Conservation (phyloP, 1,284 basidiomycete species). For the Rhodotorula sp. region DNA sequence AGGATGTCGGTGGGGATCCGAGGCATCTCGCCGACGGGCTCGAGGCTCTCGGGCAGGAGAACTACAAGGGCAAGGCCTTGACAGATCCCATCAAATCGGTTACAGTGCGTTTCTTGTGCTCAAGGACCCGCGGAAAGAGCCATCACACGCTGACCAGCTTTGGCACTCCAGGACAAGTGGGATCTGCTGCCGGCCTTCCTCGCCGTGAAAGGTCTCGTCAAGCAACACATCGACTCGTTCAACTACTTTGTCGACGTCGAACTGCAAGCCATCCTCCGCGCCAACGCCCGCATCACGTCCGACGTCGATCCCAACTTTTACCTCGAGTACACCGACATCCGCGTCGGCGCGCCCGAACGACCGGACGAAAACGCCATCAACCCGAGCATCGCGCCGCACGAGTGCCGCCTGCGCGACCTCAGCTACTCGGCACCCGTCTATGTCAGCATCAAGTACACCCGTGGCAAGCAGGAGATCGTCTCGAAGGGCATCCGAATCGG, state of each 20-base stretch:
- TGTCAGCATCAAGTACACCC: constrained; percentile 93
- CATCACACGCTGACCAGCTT: too few species aligned
- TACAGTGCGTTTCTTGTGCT: constrained; percentile 49
- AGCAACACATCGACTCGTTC: constrained; percentile 99
- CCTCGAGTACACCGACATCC: constrained; percentile 95
- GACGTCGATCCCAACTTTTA: constrained; percentile 97
- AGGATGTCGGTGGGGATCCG: constrained; percentile 34
- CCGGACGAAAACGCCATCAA: constrained; percentile 79
- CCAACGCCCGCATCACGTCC: constrained; percentile 88
- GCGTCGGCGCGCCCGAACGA: constrained; percentile 85
- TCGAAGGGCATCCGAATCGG: constrained; percentile 85
- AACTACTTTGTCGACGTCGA: constrained; percentile 99
- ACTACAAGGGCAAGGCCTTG: constrained; percentile 49
- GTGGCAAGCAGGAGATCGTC: constrained; percentile 85
- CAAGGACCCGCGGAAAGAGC: too few species aligned
- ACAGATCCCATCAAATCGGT: constrained; percentile 57
- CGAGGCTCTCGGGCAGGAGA: constrained; percentile 48
- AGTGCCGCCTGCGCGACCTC: constrained; percentile 93
- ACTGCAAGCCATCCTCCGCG: constrained; percentile 92
- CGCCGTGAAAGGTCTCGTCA: constrained; percentile 96
- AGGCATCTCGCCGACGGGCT: constrained; percentile 25
- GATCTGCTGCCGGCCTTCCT: constrained; percentile 89
- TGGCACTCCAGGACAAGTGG: constrained; percentile 82
- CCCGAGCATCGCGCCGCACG: constrained; percentile 89
- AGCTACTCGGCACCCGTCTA: constrained; percentile 93